phyloP scores from a whole-genome alignment of 192 early-diverging fungal species.

The Umbelopsis sp. region DNA sequence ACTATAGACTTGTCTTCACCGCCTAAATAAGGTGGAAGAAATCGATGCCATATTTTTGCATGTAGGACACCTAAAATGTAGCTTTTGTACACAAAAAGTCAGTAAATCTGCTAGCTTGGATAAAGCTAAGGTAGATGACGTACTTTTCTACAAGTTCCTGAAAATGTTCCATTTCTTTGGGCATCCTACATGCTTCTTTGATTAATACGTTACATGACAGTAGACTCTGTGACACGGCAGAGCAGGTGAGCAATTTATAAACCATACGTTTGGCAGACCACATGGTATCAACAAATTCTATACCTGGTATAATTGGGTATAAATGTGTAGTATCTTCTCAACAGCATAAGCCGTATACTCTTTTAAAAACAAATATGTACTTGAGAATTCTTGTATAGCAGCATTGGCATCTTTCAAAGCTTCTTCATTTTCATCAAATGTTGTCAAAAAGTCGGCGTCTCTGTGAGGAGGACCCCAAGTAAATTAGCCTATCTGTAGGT shows the following conservation, averaged over 20 bases:
- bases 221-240: neutral
- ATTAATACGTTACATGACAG: neutral
- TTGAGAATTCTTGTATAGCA: constrained; percentile 49
- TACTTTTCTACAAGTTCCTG: constrained; percentile 60
- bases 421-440: constrained; percentile 40
- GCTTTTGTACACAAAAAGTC: neutral
- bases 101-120: neutral
- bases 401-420: constrained; percentile 41
- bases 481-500: neutral
- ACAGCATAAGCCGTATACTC: constrained; percentile 52
- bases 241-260: neutral
- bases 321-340: constrained; percentile 53
- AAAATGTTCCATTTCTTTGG: constrained; percentile 50
- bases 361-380: constrained; percentile 55
- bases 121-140: neutral
- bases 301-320: constrained; percentile 46
- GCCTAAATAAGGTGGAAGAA: constrained; percentile 40
- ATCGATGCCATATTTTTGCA: constrained; percentile 54
- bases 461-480: neutral
- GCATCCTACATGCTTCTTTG: constrained; percentile 29
- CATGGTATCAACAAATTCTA: neutral
- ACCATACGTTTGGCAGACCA: neutral
- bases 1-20: constrained; percentile 45
- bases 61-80: constrained; percentile 49
- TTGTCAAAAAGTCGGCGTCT: constrained; percentile 50